phyloP scores from a whole-genome alignment of 2,329 filamentous ascomycete genomes.

The Calonectria pseudoturangicola region DNA sequence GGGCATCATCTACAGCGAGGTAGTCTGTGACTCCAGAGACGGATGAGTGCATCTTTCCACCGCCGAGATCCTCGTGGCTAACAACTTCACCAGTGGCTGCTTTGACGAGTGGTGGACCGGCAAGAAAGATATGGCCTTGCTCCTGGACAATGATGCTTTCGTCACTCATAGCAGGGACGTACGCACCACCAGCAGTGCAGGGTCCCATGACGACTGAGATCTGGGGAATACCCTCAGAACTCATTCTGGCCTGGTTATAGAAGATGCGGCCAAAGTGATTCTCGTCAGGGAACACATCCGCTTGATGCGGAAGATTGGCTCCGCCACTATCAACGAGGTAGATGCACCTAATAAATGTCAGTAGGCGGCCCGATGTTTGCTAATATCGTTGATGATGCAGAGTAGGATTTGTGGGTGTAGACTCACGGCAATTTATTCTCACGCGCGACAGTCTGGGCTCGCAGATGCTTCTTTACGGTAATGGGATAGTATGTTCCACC shows the following conservation, averaged over 20 bases:
- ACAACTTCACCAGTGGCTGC: slow-evolving; percentile 96
- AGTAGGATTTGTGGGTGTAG: not conserved
- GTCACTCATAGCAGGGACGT: slow-evolving; percentile 97
- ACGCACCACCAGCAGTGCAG: slow-evolving; percentile 95
- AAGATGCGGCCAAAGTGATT: slow-evolving; percentile 99
- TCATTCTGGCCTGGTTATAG: slow-evolving; percentile 98
- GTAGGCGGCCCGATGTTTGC: not conserved
- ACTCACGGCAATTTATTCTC: slow-evolving; percentile 85
- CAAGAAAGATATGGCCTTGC: slow-evolving; percentile 98
- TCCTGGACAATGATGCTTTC: slow-evolving; percentile 97
- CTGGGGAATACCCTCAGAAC: slow-evolving; percentile 89
- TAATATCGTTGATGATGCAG: not conserved
- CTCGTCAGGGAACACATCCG: slow-evolving; percentile 94
- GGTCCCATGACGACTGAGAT: slow-evolving; percentile 98
- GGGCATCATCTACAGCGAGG: slow-evolving; percentile 93
- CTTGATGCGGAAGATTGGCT: slow-evolving; percentile 95
- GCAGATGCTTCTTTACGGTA: slow-evolving; percentile 97
- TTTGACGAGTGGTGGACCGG: slow-evolving; percentile 94
- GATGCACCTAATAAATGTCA: slow-evolving; percentile 78
- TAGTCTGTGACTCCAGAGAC: slow-evolving; percentile 97
- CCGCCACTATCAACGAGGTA: slow-evolving; percentile 98
- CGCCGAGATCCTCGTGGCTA: slow-evolving; percentile 91
- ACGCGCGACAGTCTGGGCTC: slow-evolving; percentile 91
- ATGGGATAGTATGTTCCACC: slow-evolving; percentile 98
- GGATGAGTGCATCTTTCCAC: slow-evolving; percentile 91